phyloP scores from a whole-genome alignment of 805 yeast genomes.

The Wickerhamiella occidentalis region DNA sequence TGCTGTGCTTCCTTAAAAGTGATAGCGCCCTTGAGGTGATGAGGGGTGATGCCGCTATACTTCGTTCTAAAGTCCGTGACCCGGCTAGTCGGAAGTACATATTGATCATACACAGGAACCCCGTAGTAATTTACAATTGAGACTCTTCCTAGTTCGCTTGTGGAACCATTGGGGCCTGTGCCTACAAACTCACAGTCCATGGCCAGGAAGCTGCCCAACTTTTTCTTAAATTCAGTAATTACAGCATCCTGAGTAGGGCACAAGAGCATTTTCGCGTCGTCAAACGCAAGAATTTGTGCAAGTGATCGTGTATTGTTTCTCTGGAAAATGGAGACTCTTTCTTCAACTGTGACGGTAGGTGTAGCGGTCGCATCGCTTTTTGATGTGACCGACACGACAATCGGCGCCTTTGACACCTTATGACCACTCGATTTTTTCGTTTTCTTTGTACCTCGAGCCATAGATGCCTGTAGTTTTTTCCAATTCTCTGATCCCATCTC shows the following conservation, averaged over 20 bases:
- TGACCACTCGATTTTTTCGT: neutral
- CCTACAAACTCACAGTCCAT: slow-evolving; percentile 95
- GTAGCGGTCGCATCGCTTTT: neutral
- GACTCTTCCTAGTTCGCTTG: slow-evolving; percentile 69
- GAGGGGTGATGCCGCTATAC: slow-evolving; percentile 76
- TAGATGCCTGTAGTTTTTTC: neutral
- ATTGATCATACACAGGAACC: slow-evolving; percentile 53
- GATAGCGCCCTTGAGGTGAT: slow-evolving; percentile 55
- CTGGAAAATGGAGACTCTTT: neutral
- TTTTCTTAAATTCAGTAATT: neutral
- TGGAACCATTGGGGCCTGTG: slow-evolving; percentile 57
- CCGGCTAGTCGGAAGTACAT: slow-evolving; percentile 58
- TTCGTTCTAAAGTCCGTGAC: slow-evolving; percentile 90
- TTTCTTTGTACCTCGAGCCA: neutral
- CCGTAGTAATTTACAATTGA: slow-evolving; percentile 81
- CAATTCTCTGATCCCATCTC: slow-evolving; percentile 4
- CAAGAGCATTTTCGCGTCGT: neutral
- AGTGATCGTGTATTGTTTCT: neutral
- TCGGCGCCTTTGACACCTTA: neutral
- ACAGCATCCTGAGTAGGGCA: neutral
- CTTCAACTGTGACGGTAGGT: neutral
- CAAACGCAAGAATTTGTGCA: neutral
- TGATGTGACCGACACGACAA: neutral
- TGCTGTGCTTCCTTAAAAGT: slow-evolving; percentile 55
- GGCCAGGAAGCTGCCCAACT: slow-evolving; percentile 62